Percentiles rank a stretch among this genome's conserved stretches.
phyloP scores from a whole-genome alignment of 768 basidiomycete genomes.

The Collybiopsis luxurians region DNA sequence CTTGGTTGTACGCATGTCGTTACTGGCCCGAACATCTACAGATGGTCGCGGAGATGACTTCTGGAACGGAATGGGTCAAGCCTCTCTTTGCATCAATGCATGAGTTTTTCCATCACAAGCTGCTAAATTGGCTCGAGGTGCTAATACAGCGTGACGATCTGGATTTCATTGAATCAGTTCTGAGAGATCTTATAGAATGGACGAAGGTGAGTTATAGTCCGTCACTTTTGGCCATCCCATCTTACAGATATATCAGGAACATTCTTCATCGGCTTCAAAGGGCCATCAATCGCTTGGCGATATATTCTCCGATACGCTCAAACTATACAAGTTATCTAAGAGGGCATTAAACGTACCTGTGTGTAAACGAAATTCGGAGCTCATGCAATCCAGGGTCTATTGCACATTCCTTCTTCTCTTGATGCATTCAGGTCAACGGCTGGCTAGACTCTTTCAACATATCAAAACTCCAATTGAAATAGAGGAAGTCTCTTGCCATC shows the following conservation, averaged over 20 bases:
- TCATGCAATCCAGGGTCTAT: background rate
- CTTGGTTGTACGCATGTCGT: background rate
- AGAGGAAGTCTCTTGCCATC: constrained; percentile 1
- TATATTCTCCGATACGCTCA: background rate
- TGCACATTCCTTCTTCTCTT: constrained; percentile 1
- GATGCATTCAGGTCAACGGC: background rate
- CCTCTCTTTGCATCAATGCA: background rate
- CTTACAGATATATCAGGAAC: background rate
- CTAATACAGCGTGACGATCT: background rate
- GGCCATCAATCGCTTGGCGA: background rate
- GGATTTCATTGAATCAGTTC: background rate
- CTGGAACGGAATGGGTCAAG: background rate
- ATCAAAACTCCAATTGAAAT: background rate
- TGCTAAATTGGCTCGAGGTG: constrained; percentile 5
- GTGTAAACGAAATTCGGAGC: no score
- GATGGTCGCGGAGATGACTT: background rate
- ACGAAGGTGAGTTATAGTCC: background rate
- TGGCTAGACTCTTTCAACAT: background rate
- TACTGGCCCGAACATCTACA: constrained; percentile 1
- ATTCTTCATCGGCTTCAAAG: background rate
- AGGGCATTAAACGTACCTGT: background rate
- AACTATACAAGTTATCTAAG: background rate
- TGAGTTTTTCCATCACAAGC: background rate
- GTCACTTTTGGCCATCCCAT: background rate
- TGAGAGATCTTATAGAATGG: background rate